A percentile compares a stretch with the other conserved stretches of the same genome.
Conservation (phyloP, 768 basidiomycete genomes). For the Pulveroboletus ravenelii region DNA sequence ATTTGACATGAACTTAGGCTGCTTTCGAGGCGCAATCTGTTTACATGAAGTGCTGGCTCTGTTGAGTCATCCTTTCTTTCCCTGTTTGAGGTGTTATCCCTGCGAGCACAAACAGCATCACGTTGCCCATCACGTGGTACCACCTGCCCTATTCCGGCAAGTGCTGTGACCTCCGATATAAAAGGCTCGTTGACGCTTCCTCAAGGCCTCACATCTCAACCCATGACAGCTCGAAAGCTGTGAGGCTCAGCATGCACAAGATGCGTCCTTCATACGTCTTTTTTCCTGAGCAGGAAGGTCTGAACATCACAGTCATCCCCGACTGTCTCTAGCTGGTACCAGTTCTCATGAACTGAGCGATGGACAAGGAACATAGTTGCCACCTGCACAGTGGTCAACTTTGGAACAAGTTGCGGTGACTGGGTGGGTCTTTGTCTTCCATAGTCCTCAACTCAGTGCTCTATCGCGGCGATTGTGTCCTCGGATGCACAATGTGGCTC, state of each 20-base stretch:
- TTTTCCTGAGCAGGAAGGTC: slow-evolving; percentile 33
- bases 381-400: slow-evolving; percentile 10
- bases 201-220: neutral
- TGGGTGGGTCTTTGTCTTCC: slow-evolving; percentile 16
- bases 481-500: slow-evolving; percentile 8
- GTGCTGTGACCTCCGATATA: slow-evolving; percentile 5
- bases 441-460: neutral
- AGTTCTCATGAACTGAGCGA: slow-evolving; percentile 23
- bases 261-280: slow-evolving; percentile 12
- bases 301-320: slow-evolving; percentile 27
- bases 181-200: neutral
- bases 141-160: slow-evolving; percentile 6
- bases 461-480: slow-evolving; percentile 20
- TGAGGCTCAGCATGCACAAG: slow-evolving; percentile 28
- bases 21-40: too few species aligned
- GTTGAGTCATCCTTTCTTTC: too few species aligned
- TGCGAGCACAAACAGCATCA: too few species aligned
- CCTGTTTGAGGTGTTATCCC: too few species aligned
- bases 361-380: slow-evolving; percentile 30
- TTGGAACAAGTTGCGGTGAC: slow-evolving; percentile 29
- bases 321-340: slow-evolving; percentile 29
- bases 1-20: too few species aligned
- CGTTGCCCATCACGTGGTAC: neutral
- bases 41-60: too few species aligned
- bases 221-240: slow-evolving; percentile 28